Base-by-base conservation (phyloP, 2,329 filamentous ascomycete genomes). In the Fusarium brachygibbosum region DNA sequence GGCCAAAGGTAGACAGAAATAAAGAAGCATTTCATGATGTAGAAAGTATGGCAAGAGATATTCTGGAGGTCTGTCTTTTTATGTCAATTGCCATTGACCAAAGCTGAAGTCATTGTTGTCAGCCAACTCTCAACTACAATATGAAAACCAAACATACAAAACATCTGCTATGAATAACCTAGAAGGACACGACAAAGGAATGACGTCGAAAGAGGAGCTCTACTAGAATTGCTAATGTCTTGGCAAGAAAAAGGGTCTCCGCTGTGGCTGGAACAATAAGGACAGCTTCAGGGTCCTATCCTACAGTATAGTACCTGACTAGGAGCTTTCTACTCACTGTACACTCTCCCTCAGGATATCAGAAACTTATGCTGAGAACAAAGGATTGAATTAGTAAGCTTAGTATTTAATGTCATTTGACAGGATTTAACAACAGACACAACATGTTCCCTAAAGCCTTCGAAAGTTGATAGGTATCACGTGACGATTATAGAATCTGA, bases 11-110 rank as follows among this genome's bases (percentile, higher is more conserved):
- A 42, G 42, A 44, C 54, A 48, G 41, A 52, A 65, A 65, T 65
- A 46, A 60, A 48, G 35, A 42, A 41, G 34, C 46, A 65, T 65
- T 66, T 65, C 40, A 65, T 53, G 46, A 65, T 44, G 23, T n/a
- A 13, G 4, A 28, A n/a, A 40, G 16, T 10, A n/a, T 25, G 16
- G 17, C 17, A 48, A 35, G 16, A 13, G 12, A 6, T 12, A 11
- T 11, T 25, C 12, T 21, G 19, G 13, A 34, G 46, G 50, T 13
- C 31, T 44, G 13, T 2, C 0, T 25, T 21, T 48, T 45, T 41
- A 40, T n/a, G 19, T 45, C 42, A 53, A 35, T 23, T 17, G 28
- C 5, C 17, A n/a, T 12, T 23, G 29, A 19, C 21, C 16, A 37
- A 51, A 31, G 17, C 12, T 23, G 34, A 38, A 10, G n/a, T 12